Evolutionary conservation across 1,139 yeast species (phyloP), one percentile per base, ranked within the genome.

Genomic region (Hyphopichia fennica): DNA sequence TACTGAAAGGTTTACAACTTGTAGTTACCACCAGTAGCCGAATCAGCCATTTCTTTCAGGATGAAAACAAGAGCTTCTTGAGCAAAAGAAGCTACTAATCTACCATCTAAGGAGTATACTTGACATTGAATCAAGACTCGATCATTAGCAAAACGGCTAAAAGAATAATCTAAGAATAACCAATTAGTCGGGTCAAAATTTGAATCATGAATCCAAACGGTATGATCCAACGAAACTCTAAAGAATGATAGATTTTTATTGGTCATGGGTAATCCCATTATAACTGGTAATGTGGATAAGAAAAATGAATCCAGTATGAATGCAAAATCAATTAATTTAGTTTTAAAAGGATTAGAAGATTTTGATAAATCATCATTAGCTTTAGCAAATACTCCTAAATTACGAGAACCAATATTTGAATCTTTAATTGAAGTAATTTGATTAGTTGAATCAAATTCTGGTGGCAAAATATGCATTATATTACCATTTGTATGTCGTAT

Each of bases 211-310:
- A 62, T 65, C 47, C 58, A 67, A 18, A 71, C 52, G n/a, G 67
- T 45, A 46, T 72, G 76, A 50, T 72, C 77, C 52, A 72, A 61
- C 40, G 72, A 65, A 2, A 72, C 77, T 39, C 74, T 58, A 55
- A 64, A 67, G 50, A 65, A 70, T 35, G 48, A 44, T 7, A 47
- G 23, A 32, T 43, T 33, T 41, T 53, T 38, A 31, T 44, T 41
- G 40, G 50, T 52, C 28, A 60, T 45, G 1, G 65, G 58, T 19
- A 61, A 44, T 2, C 75, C 75, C 27, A 67, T 35, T 0, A 60
- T 55, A n/a, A 52, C 53, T 7, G 53, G 41, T 25, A 63, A 38
- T 3, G 60, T 45, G 1, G 59, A 57, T 45, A 69, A 53, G 49
- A 54, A 68, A 25, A 64, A 46, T 10, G 63, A 50, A 42, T 62